Evolutionary conservation across 2,329 filamentous ascomycete species (phyloP), one percentile per base, ranked within the genome.

Genomic region (Tolypocladium cylindrosporum): DNA sequence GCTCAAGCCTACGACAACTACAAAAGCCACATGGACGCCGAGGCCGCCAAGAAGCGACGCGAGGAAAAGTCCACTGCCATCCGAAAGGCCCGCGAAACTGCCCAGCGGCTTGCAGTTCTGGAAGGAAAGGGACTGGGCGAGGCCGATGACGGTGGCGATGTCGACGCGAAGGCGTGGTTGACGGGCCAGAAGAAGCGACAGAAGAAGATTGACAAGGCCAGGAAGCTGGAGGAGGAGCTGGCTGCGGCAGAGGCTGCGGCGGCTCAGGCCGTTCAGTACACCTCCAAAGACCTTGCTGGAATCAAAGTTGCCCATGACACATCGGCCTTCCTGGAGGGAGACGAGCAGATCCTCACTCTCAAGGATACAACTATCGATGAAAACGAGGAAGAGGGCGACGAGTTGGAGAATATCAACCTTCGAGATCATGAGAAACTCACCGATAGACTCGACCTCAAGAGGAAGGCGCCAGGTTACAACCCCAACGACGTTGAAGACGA

Each of bases 271-370:
- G 70, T 79, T 24, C 72, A 93, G 66, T 96, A 97, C 71, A 92
- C 90, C 0, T 84, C 90, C 4, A 88, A 88, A 60, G 92, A 97
- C 69, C 78, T 97, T 54, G 88, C 91, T 0, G 94, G 93, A 42
- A 86, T 99, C 65, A 94, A 90, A 70, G 93, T 99, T 56, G 92
- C 87, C 5, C 94, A 99, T 70, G 91, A 96, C 69, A 74, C 92
- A 59, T 84, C 83, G 5, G 83, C 89, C 27, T 93, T 99, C 61
- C 85, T 90, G 31, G 90, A 91, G 56, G 88, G 84, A 21, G 86
- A 90, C 59, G 92, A 96, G 59, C 91, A 97, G 69, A 85, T 99
- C 39, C 78, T 99, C 56, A 97, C 93, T 0, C 81, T 99, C n/a
- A 97, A 96, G 69, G 94, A 99, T 73, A 84, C 89, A 1, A 90